A percentile compares a stretch with the other conserved stretches of the same genome.
phyloP scores from a whole-genome alignment of 306 rosid species.

The Canavalia gladiata region DNA sequence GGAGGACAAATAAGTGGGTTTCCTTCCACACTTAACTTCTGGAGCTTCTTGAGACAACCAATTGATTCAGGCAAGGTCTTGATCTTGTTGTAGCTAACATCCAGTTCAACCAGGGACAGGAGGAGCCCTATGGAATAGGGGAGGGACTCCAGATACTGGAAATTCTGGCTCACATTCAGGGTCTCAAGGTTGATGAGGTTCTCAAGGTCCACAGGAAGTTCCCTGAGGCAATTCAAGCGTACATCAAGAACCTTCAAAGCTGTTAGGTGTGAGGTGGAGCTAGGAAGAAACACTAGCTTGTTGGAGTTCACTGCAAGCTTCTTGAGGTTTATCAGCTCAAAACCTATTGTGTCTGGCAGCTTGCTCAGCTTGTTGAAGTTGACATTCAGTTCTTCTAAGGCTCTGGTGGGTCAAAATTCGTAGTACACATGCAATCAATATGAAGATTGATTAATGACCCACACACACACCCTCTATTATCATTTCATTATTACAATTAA shows the following conservation, averaged over 20 bases:
- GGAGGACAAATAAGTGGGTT: slow-evolving; percentile 87
- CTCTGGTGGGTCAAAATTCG: slow-evolving; percentile 52
- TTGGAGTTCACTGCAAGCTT: slow-evolving; percentile 88
- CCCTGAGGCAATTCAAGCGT: slow-evolving; percentile 78
- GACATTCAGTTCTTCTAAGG: slow-evolving; percentile 82
- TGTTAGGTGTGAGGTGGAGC: slow-evolving; percentile 73
- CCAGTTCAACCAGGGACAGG: slow-evolving; percentile 76
- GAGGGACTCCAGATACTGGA: slow-evolving; percentile 70
- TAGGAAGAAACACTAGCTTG: slow-evolving; percentile 70
- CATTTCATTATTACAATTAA: not conserved
- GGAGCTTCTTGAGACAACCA: slow-evolving; percentile 77
- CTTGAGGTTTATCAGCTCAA: slow-evolving; percentile 73
- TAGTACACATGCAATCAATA: not conserved
- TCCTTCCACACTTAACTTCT: slow-evolving; percentile 76
- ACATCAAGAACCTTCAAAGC: slow-evolving; percentile 71
- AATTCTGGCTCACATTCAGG: slow-evolving; percentile 91
- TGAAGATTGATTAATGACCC: not conserved
- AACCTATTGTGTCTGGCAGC: slow-evolving; percentile 84
- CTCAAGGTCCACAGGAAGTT: slow-evolving; percentile 79
- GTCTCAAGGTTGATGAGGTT: slow-evolving; percentile 82
- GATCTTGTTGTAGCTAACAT: slow-evolving; percentile 84
- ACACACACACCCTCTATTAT: not conserved
- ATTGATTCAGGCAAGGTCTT: slow-evolving; percentile 73
- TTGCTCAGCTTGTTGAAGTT: slow-evolving; percentile 82
- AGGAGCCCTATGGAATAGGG: slow-evolving; percentile 92